Evolutionary conservation across 495 filamentous ascomycete species (phyloP), one percentile per base, ranked within the genome.

Genomic region (Chaetomium cochliodes): DNA sequence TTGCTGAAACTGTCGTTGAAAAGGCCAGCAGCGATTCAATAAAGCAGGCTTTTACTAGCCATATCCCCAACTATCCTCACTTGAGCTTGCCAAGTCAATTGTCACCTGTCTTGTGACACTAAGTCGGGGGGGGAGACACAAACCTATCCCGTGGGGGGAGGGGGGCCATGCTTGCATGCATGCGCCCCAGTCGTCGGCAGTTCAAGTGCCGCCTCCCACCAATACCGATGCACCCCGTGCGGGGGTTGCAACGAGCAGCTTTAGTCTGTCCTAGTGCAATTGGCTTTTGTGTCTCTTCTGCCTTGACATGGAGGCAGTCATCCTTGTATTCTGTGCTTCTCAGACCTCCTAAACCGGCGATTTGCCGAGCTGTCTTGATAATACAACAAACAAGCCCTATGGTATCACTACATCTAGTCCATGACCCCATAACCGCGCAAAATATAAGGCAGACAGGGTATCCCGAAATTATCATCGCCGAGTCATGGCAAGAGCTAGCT

Each of bases 401-500:
- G 6, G 28, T 30, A 30, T 30, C 28, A 30, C 28, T 8, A 11
- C 5, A 7, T 11, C 5, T 8, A 8, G 8, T 37, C 33, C 9
- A 37, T 8, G 33, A 37, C 33, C 11, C 33, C 33, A 37, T 11
- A 8, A 6, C 8, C 9, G 11, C 33, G 33, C 33, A 30, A 41
- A 41, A 4, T 15, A 47, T 6, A 50, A 20, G 46, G 20, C 46
- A n/a, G 46, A 5, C 4, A 76, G 53, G 47, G 33, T 11, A 8
- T 12, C 33, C 9, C 33, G 33, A 37, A 7, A 12, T 6, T 37
- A 37, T 37, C 9, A 37, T 7, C 33, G 8, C 33, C 33, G 5
- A 37, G 9, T 12, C 33, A 64, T 62, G 67, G 58, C 33, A 23
- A 62, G 46, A 16, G 51, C 62, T 0, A 23, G 49, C 28, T 41